A percentile compares a stretch with the other conserved stretches of the same genome.
phyloP scores from a whole-genome alignment of 768 basidiomycete species.

The Hemileccinum impolitum region DNA sequence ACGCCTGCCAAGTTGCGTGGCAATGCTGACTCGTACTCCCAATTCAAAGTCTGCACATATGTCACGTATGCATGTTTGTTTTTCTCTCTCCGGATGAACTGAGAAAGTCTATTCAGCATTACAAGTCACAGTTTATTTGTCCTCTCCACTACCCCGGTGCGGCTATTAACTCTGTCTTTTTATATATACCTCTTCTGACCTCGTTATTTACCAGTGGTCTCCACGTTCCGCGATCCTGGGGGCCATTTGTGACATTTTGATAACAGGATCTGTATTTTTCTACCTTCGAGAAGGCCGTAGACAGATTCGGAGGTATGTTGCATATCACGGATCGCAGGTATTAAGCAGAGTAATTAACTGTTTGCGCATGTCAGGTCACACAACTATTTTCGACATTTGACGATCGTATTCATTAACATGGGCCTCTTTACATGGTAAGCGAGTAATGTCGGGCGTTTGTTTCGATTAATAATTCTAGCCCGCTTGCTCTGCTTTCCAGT shows the following conservation, averaged over 20 bases:
- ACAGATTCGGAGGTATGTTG: slow-evolving; percentile 6
- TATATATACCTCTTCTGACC: too few relatives aligned
- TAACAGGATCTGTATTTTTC: slow-evolving; percentile 20
- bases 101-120: neutral
- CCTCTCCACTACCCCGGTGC: neutral
- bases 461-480: too few relatives aligned
- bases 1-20: neutral
- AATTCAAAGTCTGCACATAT: too few relatives aligned
- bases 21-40: neutral
- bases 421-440: slow-evolving; percentile 11
- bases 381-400: slow-evolving; percentile 11
- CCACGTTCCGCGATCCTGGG: slow-evolving; percentile 27
- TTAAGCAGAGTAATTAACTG: too few relatives aligned
- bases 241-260: slow-evolving; percentile 12
- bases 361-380: neutral
- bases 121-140: neutral
- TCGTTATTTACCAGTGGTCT: slow-evolving; percentile 8
- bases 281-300: slow-evolving; percentile 16
- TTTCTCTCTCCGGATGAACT: too few relatives aligned
- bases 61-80: too few relatives aligned
- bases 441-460: too few relatives aligned
- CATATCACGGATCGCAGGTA: too few relatives aligned
- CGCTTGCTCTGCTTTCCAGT: neutral
- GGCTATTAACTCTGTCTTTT: neutral
- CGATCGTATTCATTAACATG: slow-evolving; percentile 13